phyloP scores from a whole-genome alignment of 2,329 filamentous ascomycete species.

The Lachnellula cervina region DNA sequence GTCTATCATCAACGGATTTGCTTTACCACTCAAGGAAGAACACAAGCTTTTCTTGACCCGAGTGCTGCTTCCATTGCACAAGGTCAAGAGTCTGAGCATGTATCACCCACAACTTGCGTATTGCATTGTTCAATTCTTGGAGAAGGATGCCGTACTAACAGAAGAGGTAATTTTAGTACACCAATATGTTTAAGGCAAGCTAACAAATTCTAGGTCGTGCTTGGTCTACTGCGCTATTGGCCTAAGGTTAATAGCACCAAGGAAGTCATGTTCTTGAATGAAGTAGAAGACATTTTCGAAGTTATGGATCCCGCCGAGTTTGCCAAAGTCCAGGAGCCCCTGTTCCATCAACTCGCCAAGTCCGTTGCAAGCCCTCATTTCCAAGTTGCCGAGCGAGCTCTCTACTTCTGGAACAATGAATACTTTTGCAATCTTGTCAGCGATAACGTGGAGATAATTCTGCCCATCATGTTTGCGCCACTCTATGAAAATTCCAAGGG shows the following conservation, averaged over 20 bases:
- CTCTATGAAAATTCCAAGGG: conserved; percentile 98
- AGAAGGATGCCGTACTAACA: conserved; percentile 94
- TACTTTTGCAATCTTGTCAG: conserved; percentile 99
- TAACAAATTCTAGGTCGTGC: conserved; percentile 62
- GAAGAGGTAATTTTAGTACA: conserved; percentile 68
- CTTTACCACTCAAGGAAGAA: conserved; percentile 92
- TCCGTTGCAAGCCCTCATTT: conserved; percentile 98
- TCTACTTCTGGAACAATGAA: conserved; percentile 99
- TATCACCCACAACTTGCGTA: conserved; percentile 98
- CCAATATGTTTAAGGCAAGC: not conserved
- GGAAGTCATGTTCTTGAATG: conserved; percentile 99
- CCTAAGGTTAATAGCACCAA: conserved; percentile 99
- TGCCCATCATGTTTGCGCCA: conserved; percentile 98
- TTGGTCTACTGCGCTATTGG: conserved; percentile 94
- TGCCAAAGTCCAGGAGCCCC: conserved; percentile 93
- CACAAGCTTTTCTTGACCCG: conserved; percentile 97
- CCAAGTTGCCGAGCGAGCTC: conserved; percentile 92
- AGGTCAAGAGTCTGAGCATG: conserved; percentile 99
- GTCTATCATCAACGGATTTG: conserved; percentile 98
- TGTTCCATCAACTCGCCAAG: conserved; percentile 96
- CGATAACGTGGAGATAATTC: conserved; percentile 96
- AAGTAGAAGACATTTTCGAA: conserved; percentile 99
- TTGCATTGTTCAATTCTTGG: conserved; percentile 97
- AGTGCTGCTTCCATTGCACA: conserved; percentile 89
- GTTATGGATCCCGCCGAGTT: conserved; percentile 99